phyloP scores from a whole-genome alignment of 495 filamentous ascomycete species.

The Clohesyomyces aquaticus region DNA sequence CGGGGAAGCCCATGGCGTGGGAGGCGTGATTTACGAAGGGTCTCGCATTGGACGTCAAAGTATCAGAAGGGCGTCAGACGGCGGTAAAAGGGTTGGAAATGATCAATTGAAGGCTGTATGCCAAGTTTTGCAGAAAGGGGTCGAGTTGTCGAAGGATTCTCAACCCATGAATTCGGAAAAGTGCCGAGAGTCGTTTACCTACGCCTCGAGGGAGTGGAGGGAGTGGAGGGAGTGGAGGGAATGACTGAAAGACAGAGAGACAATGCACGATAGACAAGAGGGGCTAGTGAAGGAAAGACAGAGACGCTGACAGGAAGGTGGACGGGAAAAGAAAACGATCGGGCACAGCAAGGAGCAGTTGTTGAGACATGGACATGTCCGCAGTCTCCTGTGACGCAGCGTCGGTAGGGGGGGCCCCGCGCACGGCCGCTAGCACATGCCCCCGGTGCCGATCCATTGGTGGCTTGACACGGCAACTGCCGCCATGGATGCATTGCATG shows the following conservation, averaged over 20 bases:
- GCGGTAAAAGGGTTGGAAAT: too few relatives aligned
- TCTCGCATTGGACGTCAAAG: conserved; percentile 9
- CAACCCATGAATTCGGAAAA: not conserved
- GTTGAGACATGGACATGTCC: not conserved
- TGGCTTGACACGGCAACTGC: too few relatives aligned
- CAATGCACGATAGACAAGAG: too few relatives aligned
- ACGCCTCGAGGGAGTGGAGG: too few relatives aligned
- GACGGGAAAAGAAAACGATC: not conserved
- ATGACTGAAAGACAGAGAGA: too few relatives aligned
- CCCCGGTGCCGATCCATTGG: not conserved
- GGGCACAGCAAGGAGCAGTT: not conserved
- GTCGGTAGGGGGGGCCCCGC: too few relatives aligned
- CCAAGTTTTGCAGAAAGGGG: not conserved
- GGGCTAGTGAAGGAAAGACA: not conserved
- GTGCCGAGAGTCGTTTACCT: not conserved
- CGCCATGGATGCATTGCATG: too few relatives aligned
- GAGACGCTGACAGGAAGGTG: not conserved
- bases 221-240: too few relatives aligned
- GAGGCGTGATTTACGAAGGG: not conserved
- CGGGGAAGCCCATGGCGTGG: conserved; percentile 18
- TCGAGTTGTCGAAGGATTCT: not conserved
- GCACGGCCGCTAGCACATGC: not conserved
- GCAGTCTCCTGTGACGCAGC: not conserved
- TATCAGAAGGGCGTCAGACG: too few relatives aligned
- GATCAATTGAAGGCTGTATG: too few relatives aligned